A percentile compares a stretch with the other conserved stretches of the same genome.
Evolutionary conservation across 2,329 filamentous ascomycete species (phyloP).

Genomic region (Aspergillus costaricaensis): DNA sequence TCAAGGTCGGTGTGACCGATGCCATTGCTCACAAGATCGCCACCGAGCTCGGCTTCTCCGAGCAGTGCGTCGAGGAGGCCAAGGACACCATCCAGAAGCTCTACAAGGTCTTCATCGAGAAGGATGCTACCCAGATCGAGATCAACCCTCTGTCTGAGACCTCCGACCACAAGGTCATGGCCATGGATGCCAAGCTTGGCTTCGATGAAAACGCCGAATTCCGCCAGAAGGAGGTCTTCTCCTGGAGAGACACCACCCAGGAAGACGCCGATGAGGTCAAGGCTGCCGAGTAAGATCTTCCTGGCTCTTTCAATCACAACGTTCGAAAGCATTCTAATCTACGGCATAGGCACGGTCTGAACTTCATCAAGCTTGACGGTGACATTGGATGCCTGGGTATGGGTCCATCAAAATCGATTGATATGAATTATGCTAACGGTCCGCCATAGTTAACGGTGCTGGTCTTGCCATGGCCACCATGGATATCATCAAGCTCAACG

Average conservation of each 20-base stretch:
- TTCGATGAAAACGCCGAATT: conserved; percentile 99
- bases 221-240: conserved; percentile 95
- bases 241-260: conserved; percentile 89
- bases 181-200: conserved; percentile 98
- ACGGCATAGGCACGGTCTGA: conserved; percentile 66
- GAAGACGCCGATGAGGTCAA: conserved; percentile 98
- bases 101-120: conserved; percentile 98
- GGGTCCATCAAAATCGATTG: conserved; percentile 10
- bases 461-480: conserved; percentile 99
- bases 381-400: conserved; percentile 88
- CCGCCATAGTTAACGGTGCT: conserved; percentile 78
- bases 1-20: conserved; percentile 92
- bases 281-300: conserved; percentile 71
- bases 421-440: conserved; percentile 12
- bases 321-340: conserved; percentile 17
- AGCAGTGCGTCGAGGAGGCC: conserved; percentile 94
- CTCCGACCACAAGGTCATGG: conserved; percentile 94
- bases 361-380: conserved; percentile 99
- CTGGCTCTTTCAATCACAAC: not conserved
- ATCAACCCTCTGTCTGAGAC: conserved; percentile 99
- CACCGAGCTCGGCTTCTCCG: conserved; percentile 90
- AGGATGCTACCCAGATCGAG: conserved; percentile 98
- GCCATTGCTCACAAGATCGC: conserved; percentile 90
- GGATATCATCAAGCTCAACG: conserved; percentile 99
- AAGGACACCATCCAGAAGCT: conserved; percentile 98